Evolutionary conservation across 106 monocot species (phyloP).

Genomic region (Posidonia australis): DNA sequence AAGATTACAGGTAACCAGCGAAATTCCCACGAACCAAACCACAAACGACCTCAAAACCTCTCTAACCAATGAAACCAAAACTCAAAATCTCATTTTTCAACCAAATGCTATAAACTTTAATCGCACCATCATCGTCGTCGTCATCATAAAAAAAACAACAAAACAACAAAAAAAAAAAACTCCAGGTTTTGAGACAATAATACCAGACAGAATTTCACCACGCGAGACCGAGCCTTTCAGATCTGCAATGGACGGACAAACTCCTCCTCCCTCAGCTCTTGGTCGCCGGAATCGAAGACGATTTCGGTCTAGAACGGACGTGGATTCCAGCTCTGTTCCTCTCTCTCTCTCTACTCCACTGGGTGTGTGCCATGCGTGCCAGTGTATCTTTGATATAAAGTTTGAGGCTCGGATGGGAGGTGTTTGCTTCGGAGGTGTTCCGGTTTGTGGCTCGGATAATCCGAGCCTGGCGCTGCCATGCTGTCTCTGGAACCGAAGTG

Average conservation of each 20-base stretch:
- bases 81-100: neutral
- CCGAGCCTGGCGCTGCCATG: neutral
- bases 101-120: neutral
- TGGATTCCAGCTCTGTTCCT: neutral
- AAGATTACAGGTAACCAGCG: no score
- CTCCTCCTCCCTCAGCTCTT: no score
- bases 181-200: no score
- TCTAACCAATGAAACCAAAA: neutral
- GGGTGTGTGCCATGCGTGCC: neutral
- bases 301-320: no score
- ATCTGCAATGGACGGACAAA: no score
- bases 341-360: neutral
- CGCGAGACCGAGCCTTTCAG: neutral
- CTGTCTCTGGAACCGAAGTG: neutral
- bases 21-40: no score
- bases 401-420: neutral
- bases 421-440: slow-evolving; percentile 4
- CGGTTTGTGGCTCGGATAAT: neutral
- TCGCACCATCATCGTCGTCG: no score
- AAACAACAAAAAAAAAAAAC: no score
- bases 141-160: no score
- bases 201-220: neutral
- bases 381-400: neutral
- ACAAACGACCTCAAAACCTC: no score
- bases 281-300: no score